A percentile compares a stretch with the other conserved stretches of the same genome.
phyloP scores from a whole-genome alignment of 371 early-diverging fungal genomes.

The Synchytrium microbalum region DNA sequence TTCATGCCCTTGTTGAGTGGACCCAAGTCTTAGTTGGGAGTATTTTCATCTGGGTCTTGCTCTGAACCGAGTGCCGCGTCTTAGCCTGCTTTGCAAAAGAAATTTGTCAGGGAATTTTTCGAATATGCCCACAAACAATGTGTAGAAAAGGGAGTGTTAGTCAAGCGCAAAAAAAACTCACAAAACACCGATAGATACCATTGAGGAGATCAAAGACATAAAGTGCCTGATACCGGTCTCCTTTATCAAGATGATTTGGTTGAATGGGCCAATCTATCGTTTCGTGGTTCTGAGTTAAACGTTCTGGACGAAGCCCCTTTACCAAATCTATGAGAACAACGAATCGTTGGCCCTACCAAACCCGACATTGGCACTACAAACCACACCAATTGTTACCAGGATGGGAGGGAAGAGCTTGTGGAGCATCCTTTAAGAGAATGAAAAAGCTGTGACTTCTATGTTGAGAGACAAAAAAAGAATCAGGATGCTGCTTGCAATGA shows the following conservation, averaged over 20 bases:
- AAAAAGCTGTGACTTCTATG: too few species aligned
- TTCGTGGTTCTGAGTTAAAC: conserved; percentile 77
- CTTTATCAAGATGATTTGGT: conserved; percentile 70
- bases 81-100: conserved; percentile 63
- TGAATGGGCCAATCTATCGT: conserved; percentile 73
- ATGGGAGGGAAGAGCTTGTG: conserved; percentile 71
- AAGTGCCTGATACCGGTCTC: conserved; percentile 81
- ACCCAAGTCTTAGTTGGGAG: conserved; percentile 78
- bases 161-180: neutral
- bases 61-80: conserved; percentile 71
- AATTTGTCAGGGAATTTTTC: conserved; percentile 48
- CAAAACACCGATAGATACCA: conserved; percentile 40
- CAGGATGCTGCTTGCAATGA: conserved; percentile 60
- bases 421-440: conserved; percentile 55
- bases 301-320: conserved; percentile 64
- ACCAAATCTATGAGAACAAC: conserved; percentile 50
- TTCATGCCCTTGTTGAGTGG: conserved; percentile 89
- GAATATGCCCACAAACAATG: conserved; percentile 54
- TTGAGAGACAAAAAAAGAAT: too few species aligned
- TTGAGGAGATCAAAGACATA: conserved; percentile 66
- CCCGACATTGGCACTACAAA: conserved; percentile 92
- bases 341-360: conserved; percentile 67
- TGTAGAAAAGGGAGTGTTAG: neutral
- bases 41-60: conserved; percentile 82
- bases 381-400: conserved; percentile 93